A percentile compares a stretch with the other conserved stretches of the same genome.
Conservation (phyloP, 495 filamentous ascomycete genomes). For the Margaritispora aquatica region DNA sequence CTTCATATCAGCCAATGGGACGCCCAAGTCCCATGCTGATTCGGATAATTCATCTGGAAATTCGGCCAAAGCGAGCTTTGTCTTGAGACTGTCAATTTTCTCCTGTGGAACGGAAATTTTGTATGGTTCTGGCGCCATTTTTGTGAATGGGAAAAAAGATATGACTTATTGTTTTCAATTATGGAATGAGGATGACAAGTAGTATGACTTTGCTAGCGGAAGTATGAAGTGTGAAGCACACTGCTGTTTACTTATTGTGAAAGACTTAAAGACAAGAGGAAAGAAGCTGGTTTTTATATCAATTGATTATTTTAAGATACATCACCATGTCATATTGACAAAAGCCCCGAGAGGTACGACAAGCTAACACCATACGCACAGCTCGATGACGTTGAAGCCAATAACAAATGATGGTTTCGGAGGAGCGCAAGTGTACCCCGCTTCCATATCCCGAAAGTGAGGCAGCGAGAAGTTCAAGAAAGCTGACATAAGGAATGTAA, state of each 20-base stretch:
- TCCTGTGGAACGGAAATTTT: constrained; percentile 36
- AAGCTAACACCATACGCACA: too few relatives aligned
- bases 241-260: not conserved
- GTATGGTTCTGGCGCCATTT: constrained; percentile 29
- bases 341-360: too few relatives aligned
- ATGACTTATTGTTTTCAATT: not conserved
- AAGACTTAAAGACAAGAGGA: too few relatives aligned
- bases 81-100: constrained; percentile 32
- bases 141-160: not conserved
- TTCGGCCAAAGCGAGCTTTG: constrained; percentile 34
- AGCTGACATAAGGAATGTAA: not conserved
- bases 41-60: constrained; percentile 43
- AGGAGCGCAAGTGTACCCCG: not conserved
- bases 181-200: not conserved
- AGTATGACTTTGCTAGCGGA: too few relatives aligned
- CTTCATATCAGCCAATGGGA: constrained; percentile 41
- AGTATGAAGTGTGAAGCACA: too few relatives aligned
- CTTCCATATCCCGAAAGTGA: not conserved
- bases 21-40: constrained; percentile 42
- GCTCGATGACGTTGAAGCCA: not conserved
- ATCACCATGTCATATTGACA: too few relatives aligned
- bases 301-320: too few relatives aligned
- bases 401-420: not conserved
- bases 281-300: not conserved
- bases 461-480: not conserved